Conservation (phyloP, 2,329 filamentous ascomycete species). For the Phialophora chinensis region DNA sequence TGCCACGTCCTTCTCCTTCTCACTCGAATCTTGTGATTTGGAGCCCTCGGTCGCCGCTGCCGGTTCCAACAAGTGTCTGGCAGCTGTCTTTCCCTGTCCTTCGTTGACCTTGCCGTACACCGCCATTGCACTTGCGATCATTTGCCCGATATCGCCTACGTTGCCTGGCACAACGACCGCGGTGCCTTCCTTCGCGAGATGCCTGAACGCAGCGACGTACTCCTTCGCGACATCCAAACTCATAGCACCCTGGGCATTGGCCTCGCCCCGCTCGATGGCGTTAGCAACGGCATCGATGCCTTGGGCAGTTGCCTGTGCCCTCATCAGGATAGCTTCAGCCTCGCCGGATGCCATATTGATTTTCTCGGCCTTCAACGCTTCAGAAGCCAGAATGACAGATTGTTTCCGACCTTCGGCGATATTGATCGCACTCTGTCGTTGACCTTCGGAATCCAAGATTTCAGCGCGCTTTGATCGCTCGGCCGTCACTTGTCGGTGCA, state of each 20-base stretch:
- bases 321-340: constrained; percentile 87
- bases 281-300: constrained; percentile 87
- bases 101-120: constrained; percentile 94
- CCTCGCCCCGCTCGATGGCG: constrained; percentile 74
- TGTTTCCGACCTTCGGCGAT: constrained; percentile 98
- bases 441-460: constrained; percentile 95
- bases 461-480: constrained; percentile 97
- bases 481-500: constrained; percentile 97
- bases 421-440: constrained; percentile 96
- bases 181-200: constrained; percentile 92
- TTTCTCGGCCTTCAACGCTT: constrained; percentile 85
- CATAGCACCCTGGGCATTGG: constrained; percentile 80
- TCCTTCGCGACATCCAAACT: constrained; percentile 93
- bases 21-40: constrained; percentile 41
- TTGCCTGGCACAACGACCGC: constrained; percentile 95
- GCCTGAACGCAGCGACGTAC: constrained; percentile 93
- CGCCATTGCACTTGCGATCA: constrained; percentile 95
- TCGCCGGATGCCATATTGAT: constrained; percentile 94
- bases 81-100: constrained; percentile 69
- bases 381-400: constrained; percentile 92
- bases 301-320: constrained; percentile 80
- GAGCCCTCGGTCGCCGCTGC: background rate
- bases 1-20: constrained; percentile 53
- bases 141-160: constrained; percentile 91
- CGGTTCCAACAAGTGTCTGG: constrained; percentile 13